Conservation (phyloP, 306 rosid species). For the Cicer yamashitae region DNA sequence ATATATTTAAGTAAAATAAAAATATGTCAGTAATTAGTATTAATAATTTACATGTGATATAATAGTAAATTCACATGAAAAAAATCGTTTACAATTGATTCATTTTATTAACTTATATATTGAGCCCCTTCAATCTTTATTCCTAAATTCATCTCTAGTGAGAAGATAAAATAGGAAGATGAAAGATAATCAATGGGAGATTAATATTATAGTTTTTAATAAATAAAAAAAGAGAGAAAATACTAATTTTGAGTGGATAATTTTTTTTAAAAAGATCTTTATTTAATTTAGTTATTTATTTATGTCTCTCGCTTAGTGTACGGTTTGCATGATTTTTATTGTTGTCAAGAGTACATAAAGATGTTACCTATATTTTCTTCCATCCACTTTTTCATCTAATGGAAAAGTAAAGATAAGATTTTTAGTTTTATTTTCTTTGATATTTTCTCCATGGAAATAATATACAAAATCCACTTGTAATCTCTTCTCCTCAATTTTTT, state of each 20-base stretch:
- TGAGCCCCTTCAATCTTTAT: no score
- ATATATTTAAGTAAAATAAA: no score
- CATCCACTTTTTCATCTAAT: neutral
- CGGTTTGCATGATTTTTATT: neutral
- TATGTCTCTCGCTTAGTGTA: neutral
- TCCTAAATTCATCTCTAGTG: no score
- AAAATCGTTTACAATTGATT: no score
- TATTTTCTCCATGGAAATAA: no score
- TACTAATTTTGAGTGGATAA: neutral
- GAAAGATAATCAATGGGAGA: neutral
- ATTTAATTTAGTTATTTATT: neutral
- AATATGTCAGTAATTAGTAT: no score
- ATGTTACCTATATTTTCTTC: neutral
- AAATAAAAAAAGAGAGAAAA: neutral
- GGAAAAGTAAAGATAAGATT: neutral
- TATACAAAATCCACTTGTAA: no score
- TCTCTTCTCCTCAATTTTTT: no score
- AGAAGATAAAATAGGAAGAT: neutral
- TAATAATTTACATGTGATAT: no score
- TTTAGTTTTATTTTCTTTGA: no score
- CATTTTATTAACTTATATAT: no score
- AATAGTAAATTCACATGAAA: no score
- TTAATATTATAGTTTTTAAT: neutral
- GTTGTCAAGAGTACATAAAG: neutral
- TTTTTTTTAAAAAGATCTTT: neutral